Evolutionary conservation across 176 grass and related monocot genomes (phyloP).

Genomic region (Urochloa ruziziensis): DNA sequence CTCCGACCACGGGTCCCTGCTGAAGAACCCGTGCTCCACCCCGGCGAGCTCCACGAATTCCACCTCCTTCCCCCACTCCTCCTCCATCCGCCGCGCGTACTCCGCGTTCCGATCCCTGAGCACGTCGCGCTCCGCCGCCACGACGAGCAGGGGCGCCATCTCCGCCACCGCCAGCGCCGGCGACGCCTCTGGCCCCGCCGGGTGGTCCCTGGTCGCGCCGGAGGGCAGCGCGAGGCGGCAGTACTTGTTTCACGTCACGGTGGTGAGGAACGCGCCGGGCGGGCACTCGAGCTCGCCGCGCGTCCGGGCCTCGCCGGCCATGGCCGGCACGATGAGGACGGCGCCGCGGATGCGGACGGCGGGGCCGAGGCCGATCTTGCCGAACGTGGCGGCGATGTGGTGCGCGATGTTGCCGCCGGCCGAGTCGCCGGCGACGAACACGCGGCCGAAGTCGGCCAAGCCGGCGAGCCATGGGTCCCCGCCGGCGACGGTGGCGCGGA

Average conservation of each 20-base stretch:
- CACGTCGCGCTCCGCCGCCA: constrained; percentile 26
- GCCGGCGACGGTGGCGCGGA: not conserved
- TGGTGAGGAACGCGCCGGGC: constrained; percentile 12
- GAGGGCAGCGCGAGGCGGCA: constrained; percentile 23
- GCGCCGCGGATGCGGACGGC: constrained; percentile 29
- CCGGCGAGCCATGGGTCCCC: constrained; percentile 56
- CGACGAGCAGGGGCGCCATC: constrained; percentile 33
- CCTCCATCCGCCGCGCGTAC: constrained; percentile 41
- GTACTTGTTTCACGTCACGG: constrained; percentile 24
- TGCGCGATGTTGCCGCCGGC: constrained; percentile 57
- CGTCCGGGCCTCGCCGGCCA: constrained; percentile 31
- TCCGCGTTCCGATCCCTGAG: constrained; percentile 39
- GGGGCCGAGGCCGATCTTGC: not conserved
- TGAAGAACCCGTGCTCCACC: constrained; percentile 37
- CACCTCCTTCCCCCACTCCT: constrained; percentile 40
- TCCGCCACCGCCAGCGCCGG: constrained; percentile 14
- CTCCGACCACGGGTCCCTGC: constrained; percentile 31
- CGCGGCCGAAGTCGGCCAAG: constrained; percentile 37
- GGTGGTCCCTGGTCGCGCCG: constrained; percentile 25
- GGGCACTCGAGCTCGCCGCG: constrained; percentile 41
- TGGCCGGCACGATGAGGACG: constrained; percentile 32
- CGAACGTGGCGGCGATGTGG: constrained; percentile 31
- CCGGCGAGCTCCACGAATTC: constrained; percentile 32
- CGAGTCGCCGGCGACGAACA: constrained; percentile 53
- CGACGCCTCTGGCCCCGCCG: constrained; percentile 22